Evolutionary conservation across 2,329 filamentous ascomycete genomes (phyloP), one percentile per base, ranked within the genome.

Genomic region (Corinectria fuckeliana): DNA sequence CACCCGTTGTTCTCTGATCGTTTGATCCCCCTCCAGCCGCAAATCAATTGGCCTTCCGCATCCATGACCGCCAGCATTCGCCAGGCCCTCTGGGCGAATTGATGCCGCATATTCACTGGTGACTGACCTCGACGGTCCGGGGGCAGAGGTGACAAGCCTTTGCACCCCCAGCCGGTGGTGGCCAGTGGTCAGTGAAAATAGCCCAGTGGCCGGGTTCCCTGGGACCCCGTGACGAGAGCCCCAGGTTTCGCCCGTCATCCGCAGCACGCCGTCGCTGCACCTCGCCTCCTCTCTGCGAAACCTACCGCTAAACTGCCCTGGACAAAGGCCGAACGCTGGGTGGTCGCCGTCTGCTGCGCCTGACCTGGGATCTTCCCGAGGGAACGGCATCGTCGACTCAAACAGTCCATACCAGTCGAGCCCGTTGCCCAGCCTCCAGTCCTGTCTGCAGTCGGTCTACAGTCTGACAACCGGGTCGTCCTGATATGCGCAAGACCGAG

Each of bases 191-290:
- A 50, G 30, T 56, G 52, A 56, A 61, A 56, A 48, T 62, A 53
- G 38, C 56, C 60, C 60, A 61, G 60, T 48, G 21, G 53, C 59
- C 61, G 65, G 54, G 56, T 41, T 47, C 56, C 65, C 61, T 61
- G 61, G 69, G 67, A 65, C 64, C 63, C 60, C 67, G 66, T 58
- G 60, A 65, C 39, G 60, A 67, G 60, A 67, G 56, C 59, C 62
- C 67, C 65, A 68, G 62, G 58, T 64, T 69, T 66, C 59, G 55
- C 61, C 38, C 56, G 67, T 69, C 67, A 69, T 69, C 62, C 65
- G 60, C 62, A 67, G 58, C 39, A 58, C 52, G n/a, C n/a, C n/a
- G n/a, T n/a, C n/a, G 38, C 67, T 69, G 67, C 67, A 69, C 63
- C 60, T 68, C 67, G 65, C 58, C 67, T 69, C 65, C 65, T 62